Evolutionary conservation across 2,329 filamentous ascomycete genomes (phyloP).

Genomic region (Venturia nashicola): DNA sequence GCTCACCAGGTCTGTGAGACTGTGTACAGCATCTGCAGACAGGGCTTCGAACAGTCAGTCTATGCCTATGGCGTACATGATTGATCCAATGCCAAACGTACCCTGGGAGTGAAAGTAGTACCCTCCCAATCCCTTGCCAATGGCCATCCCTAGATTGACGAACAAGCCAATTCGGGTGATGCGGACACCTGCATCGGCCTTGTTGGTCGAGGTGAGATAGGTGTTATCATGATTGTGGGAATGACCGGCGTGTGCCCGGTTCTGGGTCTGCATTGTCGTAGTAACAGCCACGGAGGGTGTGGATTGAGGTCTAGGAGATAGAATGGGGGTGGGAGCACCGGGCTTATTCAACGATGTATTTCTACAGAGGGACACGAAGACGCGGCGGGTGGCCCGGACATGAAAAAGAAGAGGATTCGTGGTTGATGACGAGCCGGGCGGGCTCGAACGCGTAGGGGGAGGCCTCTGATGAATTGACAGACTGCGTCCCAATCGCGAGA

Average conservation of each 20-base stretch:
- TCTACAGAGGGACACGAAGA: background rate
- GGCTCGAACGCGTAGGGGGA: background rate
- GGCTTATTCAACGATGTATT: background rate
- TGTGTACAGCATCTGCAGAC: slow-evolving; percentile 89
- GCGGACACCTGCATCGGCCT: slow-evolving; percentile 82
- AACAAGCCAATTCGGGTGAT: slow-evolving; percentile 83
- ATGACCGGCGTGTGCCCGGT: slow-evolving; percentile 37
- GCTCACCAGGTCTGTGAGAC: slow-evolving; percentile 86
- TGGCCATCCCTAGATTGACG: slow-evolving; percentile 87
- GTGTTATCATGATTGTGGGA: slow-evolving; percentile 77
- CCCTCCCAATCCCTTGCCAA: slow-evolving; percentile 84
- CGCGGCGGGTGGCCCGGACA: background rate
- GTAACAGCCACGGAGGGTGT: background rate
- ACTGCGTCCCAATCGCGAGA: background rate
- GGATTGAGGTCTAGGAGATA: background rate
- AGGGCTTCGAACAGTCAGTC: slow-evolving; percentile 40
- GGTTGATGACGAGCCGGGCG: background rate
- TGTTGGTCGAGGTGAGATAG: slow-evolving; percentile 70
- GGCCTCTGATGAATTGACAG: background rate
- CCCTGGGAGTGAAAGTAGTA: slow-evolving; percentile 87
- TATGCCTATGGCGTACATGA: slow-evolving; percentile 9
- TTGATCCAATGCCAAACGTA: slow-evolving; percentile 11
- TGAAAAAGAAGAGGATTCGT: background rate
- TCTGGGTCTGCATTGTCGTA: background rate
- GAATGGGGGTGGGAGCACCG: background rate